phyloP scores from a whole-genome alignment of 1,139 yeast species.

The Blastobotrys malaysiensis region DNA sequence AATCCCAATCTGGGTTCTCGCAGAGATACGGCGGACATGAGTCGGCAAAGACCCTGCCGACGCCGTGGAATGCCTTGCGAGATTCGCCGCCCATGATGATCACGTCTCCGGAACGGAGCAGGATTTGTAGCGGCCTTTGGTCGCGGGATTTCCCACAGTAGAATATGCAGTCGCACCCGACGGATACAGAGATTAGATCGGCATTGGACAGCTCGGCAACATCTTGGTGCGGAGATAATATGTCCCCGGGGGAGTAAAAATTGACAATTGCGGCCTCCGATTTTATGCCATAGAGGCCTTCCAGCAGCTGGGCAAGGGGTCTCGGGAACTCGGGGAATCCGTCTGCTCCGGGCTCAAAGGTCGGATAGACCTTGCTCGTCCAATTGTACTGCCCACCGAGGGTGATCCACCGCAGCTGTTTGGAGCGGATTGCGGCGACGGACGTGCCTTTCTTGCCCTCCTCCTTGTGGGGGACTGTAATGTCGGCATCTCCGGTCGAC shows the following conservation, averaged over 20 bases:
- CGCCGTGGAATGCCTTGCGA: constrained; percentile 40
- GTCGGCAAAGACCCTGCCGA: constrained; percentile 34
- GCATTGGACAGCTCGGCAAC: constrained; percentile 38
- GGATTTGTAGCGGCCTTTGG: constrained; percentile 29
- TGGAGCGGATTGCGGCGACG: constrained; percentile 20
- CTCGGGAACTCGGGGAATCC: constrained; percentile 37
- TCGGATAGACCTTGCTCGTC: constrained; percentile 40
- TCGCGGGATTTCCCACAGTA: constrained; percentile 29
- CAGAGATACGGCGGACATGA: constrained; percentile 32
- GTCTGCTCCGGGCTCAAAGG: constrained; percentile 29
- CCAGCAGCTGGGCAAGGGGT: constrained; percentile 26
- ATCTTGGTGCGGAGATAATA: constrained; percentile 41
- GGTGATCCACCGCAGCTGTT: constrained; percentile 40
- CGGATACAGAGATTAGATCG: constrained; percentile 35
- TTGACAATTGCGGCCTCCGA: constrained; percentile 43
- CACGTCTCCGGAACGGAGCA: constrained; percentile 38
- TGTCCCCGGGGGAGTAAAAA: constrained; percentile 41
- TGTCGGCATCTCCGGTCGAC: constrained; percentile 6
- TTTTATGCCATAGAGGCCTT: constrained; percentile 20
- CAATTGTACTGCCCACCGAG: constrained; percentile 44
- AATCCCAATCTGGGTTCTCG: constrained; percentile 12
- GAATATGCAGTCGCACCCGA: constrained; percentile 39
- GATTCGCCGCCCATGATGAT: constrained; percentile 40
- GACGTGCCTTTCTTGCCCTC: constrained; percentile 15
- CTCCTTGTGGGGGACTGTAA: constrained; percentile 12